phyloP scores from a whole-genome alignment of 2,329 filamentous ascomycete species.

The Pestalotiopsis sp. region DNA sequence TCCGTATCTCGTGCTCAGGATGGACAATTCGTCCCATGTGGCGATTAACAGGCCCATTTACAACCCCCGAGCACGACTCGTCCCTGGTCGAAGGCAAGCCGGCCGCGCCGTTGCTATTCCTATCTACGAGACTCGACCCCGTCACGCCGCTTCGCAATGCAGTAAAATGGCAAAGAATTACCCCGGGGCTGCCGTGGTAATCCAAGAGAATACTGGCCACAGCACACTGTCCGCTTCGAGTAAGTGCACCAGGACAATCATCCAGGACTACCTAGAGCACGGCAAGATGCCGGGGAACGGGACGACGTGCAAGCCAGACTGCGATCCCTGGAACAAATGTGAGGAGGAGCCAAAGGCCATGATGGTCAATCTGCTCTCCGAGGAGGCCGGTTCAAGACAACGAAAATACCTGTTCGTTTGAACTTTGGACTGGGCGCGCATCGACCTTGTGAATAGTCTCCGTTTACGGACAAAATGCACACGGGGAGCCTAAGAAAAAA shows the following conservation, averaged over 20 bases:
- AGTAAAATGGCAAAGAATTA: conserved; percentile 18
- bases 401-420: neutral
- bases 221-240: conserved; percentile 7
- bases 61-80: conserved; percentile 19
- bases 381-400: neutral
- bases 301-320: neutral
- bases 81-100: conserved; percentile 32
- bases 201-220: conserved; percentile 23
- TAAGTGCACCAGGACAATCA: conserved; percentile 5
- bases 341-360: neutral
- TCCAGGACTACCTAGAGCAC: conserved; percentile 1
- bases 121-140: conserved; percentile 43
- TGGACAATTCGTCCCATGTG: conserved; percentile 38
- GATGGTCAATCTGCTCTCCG: neutral
- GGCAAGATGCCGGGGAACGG: conserved; percentile 1
- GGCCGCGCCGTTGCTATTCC: conserved; percentile 42
- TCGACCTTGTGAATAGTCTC: too few relatives aligned
- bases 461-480: too few relatives aligned
- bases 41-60: conserved; percentile 35
- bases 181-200: conserved; percentile 17
- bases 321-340: conserved; percentile 4
- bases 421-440: neutral
- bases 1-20: conserved; percentile 40
- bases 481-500: too few relatives aligned
- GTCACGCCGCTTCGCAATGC: conserved; percentile 45